Base-by-base conservation (phyloP, 192 early-diverging fungal genomes). In the Coemansia sp. region DNA sequence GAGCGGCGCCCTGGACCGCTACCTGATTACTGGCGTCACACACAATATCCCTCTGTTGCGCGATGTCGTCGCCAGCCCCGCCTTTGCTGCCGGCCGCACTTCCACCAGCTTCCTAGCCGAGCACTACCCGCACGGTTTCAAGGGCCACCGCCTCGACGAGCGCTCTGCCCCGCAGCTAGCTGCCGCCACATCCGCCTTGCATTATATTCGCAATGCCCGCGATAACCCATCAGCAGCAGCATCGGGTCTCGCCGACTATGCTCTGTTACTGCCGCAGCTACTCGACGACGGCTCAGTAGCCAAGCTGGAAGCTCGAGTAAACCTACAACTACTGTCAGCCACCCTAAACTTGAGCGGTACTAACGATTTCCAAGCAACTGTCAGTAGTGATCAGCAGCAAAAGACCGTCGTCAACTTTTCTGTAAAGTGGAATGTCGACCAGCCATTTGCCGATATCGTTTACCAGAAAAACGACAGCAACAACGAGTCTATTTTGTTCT, bases 31-130 rank as follows among this genome's bases (percentile, higher is more conserved):
- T 72, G 95, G 94, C 68, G 96, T 98, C 16, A 95, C 93, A 2
- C 94, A 96, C 85, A 98, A 98, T 75, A 93, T 98, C 38, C 93
- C 96, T 15, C 85, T 98, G 8, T 79, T 98, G 70, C 90, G 93
- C 35, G 93, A 95, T 61, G 93, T 98, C 32, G 75, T 94, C 55
- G 78, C 84, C 32, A 89, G 89, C 69, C 73, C 86, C 10, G 85
- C 88, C 29, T 98, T 96, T 76, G 72, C 58, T 27, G 61, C 77
- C 1, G 96, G 96, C 37, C 88, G 86, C 64, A 87, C 93, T 68
- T 88, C 90, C 7, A 98, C 96, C 29, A 86, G 89, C 49, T 96
- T 95, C 80, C 82, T 98, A 65, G 87, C 89, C 9, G 90, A 94
- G 76, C 91, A 95, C 64, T 98, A 95, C 73, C 94, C 94, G 7